Evolutionary conservation across 1,284 basidiomycete species (phyloP).

Genomic region (Naganishia sp.): DNA sequence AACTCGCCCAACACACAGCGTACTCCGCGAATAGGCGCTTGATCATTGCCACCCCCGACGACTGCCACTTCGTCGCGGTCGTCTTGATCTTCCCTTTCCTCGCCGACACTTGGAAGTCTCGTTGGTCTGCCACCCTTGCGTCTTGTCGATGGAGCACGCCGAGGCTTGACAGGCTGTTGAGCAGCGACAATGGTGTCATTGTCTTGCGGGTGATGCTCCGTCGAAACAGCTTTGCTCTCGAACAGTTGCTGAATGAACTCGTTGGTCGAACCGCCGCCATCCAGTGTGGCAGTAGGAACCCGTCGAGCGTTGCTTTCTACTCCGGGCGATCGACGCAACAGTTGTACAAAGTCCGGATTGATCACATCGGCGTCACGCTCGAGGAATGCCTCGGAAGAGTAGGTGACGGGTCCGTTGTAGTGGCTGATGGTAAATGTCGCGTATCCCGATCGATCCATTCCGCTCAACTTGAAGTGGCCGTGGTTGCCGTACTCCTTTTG

Average conservation of each 20-base stretch:
- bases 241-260: constrained; percentile 91
- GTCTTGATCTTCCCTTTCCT: constrained; percentile 61
- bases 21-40: constrained; percentile 48
- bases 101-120: constrained; percentile 59
- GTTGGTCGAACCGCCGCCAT: constrained; percentile 68
- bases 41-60: constrained; percentile 48
- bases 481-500: constrained; percentile 93
- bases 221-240: constrained; percentile 80
- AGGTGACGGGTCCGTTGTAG: constrained; percentile 86
- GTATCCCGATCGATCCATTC: constrained; percentile 72
- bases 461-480: constrained; percentile 79
- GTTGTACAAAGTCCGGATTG: constrained; percentile 87
- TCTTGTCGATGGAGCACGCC: constrained; percentile 84
- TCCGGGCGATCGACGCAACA: constrained; percentile 67
- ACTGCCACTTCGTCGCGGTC: constrained; percentile 57
- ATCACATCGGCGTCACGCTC: constrained; percentile 85
- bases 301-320: constrained; percentile 25
- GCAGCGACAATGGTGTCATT: constrained; percentile 93
- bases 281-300: constrained; percentile 29
- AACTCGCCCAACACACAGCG: constrained; percentile 87
- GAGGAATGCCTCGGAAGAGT: constrained; percentile 85
- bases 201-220: constrained; percentile 83
- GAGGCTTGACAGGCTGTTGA: constrained; percentile 87
- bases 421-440: constrained; percentile 90
- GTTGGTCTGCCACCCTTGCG: constrained; percentile 59